Conservation (phyloP, 495 filamentous ascomycete species). For the Penicillium taxi region DNA sequence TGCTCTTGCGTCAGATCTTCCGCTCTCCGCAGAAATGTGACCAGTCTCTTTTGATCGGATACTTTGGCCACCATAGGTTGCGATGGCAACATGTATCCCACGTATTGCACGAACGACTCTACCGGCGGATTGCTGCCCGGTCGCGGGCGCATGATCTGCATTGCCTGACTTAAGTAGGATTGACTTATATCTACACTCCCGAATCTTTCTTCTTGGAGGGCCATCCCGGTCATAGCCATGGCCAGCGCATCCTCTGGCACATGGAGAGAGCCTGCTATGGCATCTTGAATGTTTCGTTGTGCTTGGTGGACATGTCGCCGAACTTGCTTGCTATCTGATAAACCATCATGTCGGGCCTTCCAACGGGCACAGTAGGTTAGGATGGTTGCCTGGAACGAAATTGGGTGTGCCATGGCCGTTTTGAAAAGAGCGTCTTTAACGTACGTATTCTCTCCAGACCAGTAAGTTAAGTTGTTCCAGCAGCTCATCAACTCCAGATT, state of each 20-base stretch:
- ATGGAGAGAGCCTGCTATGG: conserved; percentile 8
- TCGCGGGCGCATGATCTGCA: conserved; percentile 26
- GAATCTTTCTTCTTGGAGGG: conserved; percentile 38
- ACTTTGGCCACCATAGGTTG: conserved; percentile 9
- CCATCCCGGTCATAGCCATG: conserved; percentile 33
- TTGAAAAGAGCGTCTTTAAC: conserved; percentile 34
- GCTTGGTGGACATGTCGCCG: conserved; percentile 20
- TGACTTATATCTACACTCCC: conserved; percentile 24
- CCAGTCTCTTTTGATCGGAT: conserved; percentile 23
- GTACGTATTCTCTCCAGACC: conserved; percentile 37
- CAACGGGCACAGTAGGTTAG: conserved; percentile 36
- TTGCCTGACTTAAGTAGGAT: conserved; percentile 24
- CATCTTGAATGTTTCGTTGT: conserved; percentile 21
- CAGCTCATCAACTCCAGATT: conserved; percentile 30
- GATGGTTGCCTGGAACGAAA: conserved; percentile 32
- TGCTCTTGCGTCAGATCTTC: conserved; percentile 31
- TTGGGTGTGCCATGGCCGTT: conserved; percentile 28
- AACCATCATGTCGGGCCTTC: conserved; percentile 24
- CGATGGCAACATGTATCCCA: conserved; percentile 29
- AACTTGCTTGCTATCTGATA: conserved; percentile 17
- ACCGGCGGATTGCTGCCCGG: conserved; percentile 18
- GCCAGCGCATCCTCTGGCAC: conserved; percentile 25
- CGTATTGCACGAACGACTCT: conserved; percentile 33
- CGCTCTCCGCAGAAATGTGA: conserved; percentile 33
- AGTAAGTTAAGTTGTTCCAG: conserved; percentile 37